Conservation (phyloP, 139 green algal species). For the Coccomyxa sp. region DNA sequence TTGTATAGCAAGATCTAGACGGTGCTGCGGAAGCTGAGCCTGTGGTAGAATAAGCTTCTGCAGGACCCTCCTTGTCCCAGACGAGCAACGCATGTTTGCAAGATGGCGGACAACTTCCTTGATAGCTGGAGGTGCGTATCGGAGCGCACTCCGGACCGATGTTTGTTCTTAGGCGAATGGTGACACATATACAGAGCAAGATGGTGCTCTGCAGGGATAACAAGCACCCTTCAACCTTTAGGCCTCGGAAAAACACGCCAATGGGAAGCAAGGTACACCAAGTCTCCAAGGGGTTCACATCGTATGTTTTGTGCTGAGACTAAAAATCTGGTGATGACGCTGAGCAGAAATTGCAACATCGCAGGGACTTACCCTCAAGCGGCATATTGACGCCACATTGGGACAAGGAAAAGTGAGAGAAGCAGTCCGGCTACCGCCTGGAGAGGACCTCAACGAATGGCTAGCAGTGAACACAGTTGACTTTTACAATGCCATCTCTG, state of each 20-base stretch:
- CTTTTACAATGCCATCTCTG: slow-evolving; percentile 96
- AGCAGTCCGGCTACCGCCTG: slow-evolving; percentile 74
- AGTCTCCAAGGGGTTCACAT: background rate
- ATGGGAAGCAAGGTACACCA: slow-evolving; percentile 70
- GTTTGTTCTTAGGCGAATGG: no score
- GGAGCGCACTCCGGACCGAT: no score
- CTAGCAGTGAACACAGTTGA: slow-evolving; percentile 88
- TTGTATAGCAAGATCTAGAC: no score
- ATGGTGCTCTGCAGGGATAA: no score
- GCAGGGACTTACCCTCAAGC: slow-evolving; percentile 81
- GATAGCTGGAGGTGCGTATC: background rate
- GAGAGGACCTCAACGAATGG: slow-evolving; percentile 90
- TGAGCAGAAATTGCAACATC: background rate
- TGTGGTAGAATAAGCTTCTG: no score
- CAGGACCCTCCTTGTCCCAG: no score
- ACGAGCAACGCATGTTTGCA: no score
- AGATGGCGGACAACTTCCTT: background rate
- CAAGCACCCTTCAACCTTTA: slow-evolving; percentile 65
- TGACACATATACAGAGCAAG: no score
- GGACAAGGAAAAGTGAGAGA: slow-evolving; percentile 80
- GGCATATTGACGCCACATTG: slow-evolving; percentile 88
- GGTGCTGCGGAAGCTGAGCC: no score
- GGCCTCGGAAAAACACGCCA: slow-evolving; percentile 74
- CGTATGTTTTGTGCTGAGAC: background rate
- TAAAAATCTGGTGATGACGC: background rate